A percentile compares a stretch with the other conserved stretches of the same genome.
These are phyloP conservation scores for Houttuynia cordata DNA, from an alignment of 164 flowering plant species.

Conservation along the genomic window DNA sequence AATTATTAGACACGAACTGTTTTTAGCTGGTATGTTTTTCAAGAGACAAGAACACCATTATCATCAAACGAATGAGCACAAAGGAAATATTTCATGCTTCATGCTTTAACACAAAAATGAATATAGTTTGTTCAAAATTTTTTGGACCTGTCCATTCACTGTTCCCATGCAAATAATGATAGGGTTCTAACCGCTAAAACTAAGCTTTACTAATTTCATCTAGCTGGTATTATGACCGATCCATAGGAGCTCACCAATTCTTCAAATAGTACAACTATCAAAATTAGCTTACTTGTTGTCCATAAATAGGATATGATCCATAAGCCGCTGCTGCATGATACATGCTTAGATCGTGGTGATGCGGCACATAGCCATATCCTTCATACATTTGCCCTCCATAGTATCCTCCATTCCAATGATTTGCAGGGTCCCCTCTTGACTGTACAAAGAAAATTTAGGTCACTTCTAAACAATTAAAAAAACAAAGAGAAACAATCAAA, in stretches of 20 bases:
- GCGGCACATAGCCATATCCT: constrained; percentile 60
- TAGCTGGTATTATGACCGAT: background rate
- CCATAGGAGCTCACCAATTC: background rate
- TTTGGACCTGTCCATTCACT: background rate
- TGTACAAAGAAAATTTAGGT: constrained; percentile 12
- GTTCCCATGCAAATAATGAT: background rate
- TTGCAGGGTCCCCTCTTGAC: constrained; percentile 52
- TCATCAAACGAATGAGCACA: too few relatives aligned
- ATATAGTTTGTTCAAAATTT: background rate
- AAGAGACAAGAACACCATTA: too few relatives aligned
- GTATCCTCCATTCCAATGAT: constrained; percentile 65
- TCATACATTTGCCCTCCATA: constrained; percentile 70
- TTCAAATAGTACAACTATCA: constrained; percentile 1
- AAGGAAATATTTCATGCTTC: background rate
- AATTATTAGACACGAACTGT: too few relatives aligned
- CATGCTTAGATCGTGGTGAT: constrained; percentile 66
- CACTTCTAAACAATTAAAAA: background rate
- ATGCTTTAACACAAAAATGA: too few relatives aligned
- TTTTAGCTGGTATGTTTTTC: too few relatives aligned
- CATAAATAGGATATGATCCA: constrained; percentile 70
- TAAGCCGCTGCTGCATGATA: constrained; percentile 59
- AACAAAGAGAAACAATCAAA: background rate
- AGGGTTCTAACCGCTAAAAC: background rate
- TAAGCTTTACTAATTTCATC: background rate
- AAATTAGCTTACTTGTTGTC: constrained; percentile 85